Evolutionary conservation across 2,329 filamentous ascomycete species (phyloP).

Genomic region (Alternaria sp.): DNA sequence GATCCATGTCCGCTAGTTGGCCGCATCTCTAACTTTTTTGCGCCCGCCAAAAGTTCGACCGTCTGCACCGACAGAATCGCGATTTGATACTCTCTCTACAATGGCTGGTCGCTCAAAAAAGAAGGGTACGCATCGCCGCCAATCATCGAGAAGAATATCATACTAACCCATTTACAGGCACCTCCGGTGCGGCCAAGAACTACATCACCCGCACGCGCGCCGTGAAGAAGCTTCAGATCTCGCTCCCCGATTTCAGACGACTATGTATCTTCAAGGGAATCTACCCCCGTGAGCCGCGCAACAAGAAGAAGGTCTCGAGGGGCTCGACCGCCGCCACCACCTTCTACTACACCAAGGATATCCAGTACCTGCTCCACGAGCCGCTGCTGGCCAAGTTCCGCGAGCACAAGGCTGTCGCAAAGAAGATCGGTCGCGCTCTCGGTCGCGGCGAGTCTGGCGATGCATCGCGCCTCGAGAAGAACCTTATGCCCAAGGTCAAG

Average conservation of each 20-base stretch:
- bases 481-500: slow-evolving; percentile 84
- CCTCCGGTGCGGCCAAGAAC: slow-evolving; percentile 93
- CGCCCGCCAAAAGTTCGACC: slow-evolving; percentile 18
- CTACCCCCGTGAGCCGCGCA: slow-evolving; percentile 95
- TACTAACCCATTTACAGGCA: slow-evolving; percentile 58
- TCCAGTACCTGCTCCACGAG: slow-evolving; percentile 97
- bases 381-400: slow-evolving; percentile 93
- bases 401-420: slow-evolving; percentile 94
- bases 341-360: slow-evolving; percentile 92
- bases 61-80: slow-evolving; percentile 9
- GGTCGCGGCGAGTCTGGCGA: slow-evolving; percentile 90
- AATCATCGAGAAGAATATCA: accelerated
- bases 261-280: slow-evolving; percentile 99
- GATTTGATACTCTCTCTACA: slow-evolving; percentile 9
- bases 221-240: slow-evolving; percentile 96
- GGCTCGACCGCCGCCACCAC: slow-evolving; percentile 89
- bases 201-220: slow-evolving; percentile 97
- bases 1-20: slow-evolving; percentile 27
- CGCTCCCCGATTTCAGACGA: slow-evolving; percentile 94
- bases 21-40: slow-evolving; percentile 43
- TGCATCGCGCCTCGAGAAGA: slow-evolving; percentile 88
- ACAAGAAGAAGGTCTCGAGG: slow-evolving; percentile 95
- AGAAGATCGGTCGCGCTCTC: slow-evolving; percentile 94
- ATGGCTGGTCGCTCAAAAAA: slow-evolving; percentile 50
- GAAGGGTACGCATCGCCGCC: slow-evolving; percentile 65